Base-by-base conservation (phyloP, 1,284 basidiomycete species). In the Testicularia cyperi region DNA sequence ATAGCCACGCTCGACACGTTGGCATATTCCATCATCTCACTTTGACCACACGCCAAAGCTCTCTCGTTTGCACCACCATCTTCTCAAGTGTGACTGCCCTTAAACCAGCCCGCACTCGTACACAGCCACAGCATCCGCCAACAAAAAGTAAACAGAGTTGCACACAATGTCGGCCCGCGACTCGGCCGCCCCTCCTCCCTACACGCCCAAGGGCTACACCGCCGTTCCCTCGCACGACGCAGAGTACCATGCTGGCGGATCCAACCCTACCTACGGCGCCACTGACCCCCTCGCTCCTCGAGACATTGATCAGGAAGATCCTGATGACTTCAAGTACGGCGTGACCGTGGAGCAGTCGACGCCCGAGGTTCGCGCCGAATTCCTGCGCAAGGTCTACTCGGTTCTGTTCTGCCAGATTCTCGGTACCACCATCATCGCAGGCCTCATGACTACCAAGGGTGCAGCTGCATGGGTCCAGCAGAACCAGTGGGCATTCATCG, bases 261-360 rank as follows among this genome's bases (percentile, higher is more conserved):
- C n/a, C 3, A 36, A 41, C 1, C 49, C 49, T 1, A 37, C 45
- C 8, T 54, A 57, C 33, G 58, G 53, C 12, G 60, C 60, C 7
- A 48, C 60, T 8, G 54, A 48, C 5, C 25, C 38, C 3, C 14
- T 34, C 28, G 42, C 44, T 2, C 51, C 56, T 1, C 49, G 56
- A 37, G 38, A 68, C 41, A 56, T 37, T n/a, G 60, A 58, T 9
- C 54, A 60, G 20, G 70, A 72, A 24, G 70, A 74, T 31, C 54
- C 63, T 2, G 71, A 75, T 37, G 72, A 72, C 49, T 75, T 71
- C 58, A 75, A 74, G 41, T 64, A 65, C 42, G 70, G 70, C 27
- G 68, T 70, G 18, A 75, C 73, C 5, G 72, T 75, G 18, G 68
- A 72, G 29, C 72, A 75, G 55, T 67, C 66, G 16, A 65, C 66